Evolutionary conservation across 768 basidiomycete genomes (phyloP).

Genomic region (Terana coerulea): DNA sequence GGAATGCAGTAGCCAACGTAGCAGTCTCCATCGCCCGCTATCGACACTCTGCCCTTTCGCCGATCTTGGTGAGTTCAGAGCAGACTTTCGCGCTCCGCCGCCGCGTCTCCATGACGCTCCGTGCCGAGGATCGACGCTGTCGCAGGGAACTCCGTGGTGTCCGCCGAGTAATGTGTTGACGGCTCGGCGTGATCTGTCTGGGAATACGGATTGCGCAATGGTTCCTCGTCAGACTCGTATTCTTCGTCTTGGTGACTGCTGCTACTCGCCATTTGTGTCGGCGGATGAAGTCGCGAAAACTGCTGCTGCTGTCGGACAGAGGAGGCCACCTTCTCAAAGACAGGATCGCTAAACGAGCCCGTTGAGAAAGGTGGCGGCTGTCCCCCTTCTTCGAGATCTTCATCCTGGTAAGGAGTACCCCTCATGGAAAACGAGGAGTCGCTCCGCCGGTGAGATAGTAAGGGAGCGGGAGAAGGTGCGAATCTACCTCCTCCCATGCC

Average conservation of each 20-base stretch:
- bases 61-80: too few species aligned
- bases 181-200: too few species aligned
- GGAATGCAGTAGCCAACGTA: too few species aligned
- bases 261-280: too few species aligned
- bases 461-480: background rate
- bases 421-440: background rate
- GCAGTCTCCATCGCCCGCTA: too few species aligned
- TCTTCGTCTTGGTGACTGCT: too few species aligned
- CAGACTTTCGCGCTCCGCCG: too few species aligned
- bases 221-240: too few species aligned
- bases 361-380: slow-evolving; percentile 22
- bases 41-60: too few species aligned
- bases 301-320: slow-evolving; percentile 11
- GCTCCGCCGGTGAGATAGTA: background rate
- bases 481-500: background rate
- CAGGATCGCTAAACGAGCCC: slow-evolving; percentile 20
- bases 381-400: background rate
- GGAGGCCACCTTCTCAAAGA: slow-evolving; percentile 22
- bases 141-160: background rate
- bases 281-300: background rate
- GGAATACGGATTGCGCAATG: too few species aligned
- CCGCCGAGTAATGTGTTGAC: background rate
- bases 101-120: background rate
- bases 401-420: too few species aligned
- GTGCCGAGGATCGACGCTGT: background rate